Percentiles rank a stretch among this genome's conserved stretches.
Evolutionary conservation across 495 filamentous ascomycete species (phyloP).

Genomic region (Clohesyomyces aquaticus): DNA sequence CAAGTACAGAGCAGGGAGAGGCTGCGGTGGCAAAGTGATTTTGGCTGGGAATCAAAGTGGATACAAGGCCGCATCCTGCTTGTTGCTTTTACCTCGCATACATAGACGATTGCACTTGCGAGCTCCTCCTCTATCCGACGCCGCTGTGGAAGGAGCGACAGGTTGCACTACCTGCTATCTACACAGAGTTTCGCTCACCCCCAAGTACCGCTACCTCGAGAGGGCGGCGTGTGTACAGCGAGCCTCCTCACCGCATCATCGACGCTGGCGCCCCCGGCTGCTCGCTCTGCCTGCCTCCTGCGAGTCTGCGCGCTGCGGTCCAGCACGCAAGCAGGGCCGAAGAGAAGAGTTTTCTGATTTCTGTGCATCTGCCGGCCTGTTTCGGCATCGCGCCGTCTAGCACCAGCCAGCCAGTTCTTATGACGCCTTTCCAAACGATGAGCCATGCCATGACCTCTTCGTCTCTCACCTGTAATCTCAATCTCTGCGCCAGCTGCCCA

Average conservation of each 20-base stretch:
- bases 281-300: constrained; percentile 30
- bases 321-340: constrained; percentile 19
- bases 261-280: neutral
- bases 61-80: neutral
- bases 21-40: neutral
- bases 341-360: constrained; percentile 32
- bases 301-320: constrained; percentile 12
- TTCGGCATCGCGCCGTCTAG: constrained; percentile 11
- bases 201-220: constrained; percentile 4
- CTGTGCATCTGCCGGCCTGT: constrained; percentile 17
- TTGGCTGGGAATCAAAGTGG: constrained; percentile 2
- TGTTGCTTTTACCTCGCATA: neutral
- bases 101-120: neutral
- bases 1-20: neutral
- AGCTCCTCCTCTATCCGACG: neutral
- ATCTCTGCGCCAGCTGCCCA: too few relatives aligned
- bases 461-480: too few relatives aligned
- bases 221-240: neutral
- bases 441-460: neutral
- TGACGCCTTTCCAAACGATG: constrained; percentile 19
- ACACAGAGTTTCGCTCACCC: neutral
- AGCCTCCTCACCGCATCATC: constrained; percentile 15
- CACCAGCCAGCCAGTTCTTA: constrained; percentile 10
- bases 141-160: neutral
- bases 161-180: too few relatives aligned